Percentiles rank a stretch among this genome's conserved stretches.
These are phyloP conservation scores for Chlorencoelia australis DNA, from an alignment of 2,329 filamentous ascomycete genomes.

Conservation along the genomic window DNA sequence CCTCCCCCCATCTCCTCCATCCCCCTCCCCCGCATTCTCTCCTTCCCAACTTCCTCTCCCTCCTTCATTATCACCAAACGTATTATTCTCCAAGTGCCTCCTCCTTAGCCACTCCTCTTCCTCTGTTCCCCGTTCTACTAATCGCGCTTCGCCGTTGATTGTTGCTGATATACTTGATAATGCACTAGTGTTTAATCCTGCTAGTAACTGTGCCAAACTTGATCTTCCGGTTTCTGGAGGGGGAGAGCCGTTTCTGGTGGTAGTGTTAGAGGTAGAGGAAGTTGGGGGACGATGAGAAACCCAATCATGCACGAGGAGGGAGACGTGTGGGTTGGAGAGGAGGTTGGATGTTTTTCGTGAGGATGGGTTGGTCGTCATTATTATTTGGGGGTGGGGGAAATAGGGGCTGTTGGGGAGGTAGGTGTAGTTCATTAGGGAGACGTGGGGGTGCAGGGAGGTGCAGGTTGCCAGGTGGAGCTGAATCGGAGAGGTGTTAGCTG, in stretches of 20 bases:
- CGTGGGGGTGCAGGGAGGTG: slow-evolving; percentile 71
- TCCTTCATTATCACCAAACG: slow-evolving; percentile 55
- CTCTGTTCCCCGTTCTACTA: slow-evolving; percentile 63
- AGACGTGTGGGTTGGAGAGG: slow-evolving; percentile 74
- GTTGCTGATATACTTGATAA: slow-evolving; percentile 85
- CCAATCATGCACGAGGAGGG: slow-evolving; percentile 96
- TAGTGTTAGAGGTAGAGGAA: slow-evolving; percentile 46
- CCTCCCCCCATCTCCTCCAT: slow-evolving; percentile 41
- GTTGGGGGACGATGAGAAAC: slow-evolving; percentile 84
- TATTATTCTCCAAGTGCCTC: slow-evolving; percentile 85
- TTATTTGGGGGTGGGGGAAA: slow-evolving; percentile 66
- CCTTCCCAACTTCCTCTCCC: slow-evolving; percentile 24
- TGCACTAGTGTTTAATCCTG: slow-evolving; percentile 84
- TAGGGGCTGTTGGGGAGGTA: slow-evolving; percentile 75
- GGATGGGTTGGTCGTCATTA: slow-evolving; percentile 81
- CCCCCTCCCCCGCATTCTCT: slow-evolving; percentile 24
- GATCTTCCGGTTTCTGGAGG: slow-evolving; percentile 56
- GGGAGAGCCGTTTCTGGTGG: slow-evolving; percentile 45
- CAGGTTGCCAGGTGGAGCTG: slow-evolving; percentile 94
- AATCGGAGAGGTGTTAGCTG: slow-evolving; percentile 6
- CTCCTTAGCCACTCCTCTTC: slow-evolving; percentile 79
- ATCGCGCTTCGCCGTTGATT: slow-evolving; percentile 76
- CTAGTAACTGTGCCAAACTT: slow-evolving; percentile 69
- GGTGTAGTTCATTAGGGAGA: slow-evolving; percentile 98
- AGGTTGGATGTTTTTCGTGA: slow-evolving; percentile 78